Conservation (phyloP, 305 asterid genomes). For the Striga hermonthica region DNA sequence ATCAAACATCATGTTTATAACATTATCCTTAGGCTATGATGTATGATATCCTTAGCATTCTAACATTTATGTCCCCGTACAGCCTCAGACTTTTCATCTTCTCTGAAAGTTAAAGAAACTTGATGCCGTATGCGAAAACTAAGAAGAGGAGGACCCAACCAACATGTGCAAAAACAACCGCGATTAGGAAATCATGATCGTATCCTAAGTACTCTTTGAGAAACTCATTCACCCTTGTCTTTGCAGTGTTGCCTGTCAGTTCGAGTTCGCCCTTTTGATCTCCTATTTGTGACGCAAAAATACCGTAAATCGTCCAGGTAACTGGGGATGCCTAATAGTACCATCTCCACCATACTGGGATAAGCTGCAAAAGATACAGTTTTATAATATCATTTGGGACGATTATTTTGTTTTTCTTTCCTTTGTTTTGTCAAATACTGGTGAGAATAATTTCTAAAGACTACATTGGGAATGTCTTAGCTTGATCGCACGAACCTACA, state of each 20-base stretch:
- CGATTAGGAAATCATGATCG: slow-evolving; percentile 59
- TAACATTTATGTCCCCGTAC: no score
- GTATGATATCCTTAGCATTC: no score
- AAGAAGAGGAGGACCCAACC: slow-evolving; percentile 85
- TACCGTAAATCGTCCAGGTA: slow-evolving; percentile 80
- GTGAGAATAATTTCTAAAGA: no score
- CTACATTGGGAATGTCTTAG: no score
- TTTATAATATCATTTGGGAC: neutral
- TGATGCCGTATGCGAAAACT: slow-evolving; percentile 81
- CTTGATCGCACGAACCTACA: no score
- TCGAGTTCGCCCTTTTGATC: slow-evolving; percentile 40
- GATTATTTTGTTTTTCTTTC: no score
- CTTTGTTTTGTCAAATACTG: no score
- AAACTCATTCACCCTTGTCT: slow-evolving; percentile 37
- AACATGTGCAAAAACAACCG: slow-evolving; percentile 64
- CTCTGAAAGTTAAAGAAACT: slow-evolving; percentile 79
- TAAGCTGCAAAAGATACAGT: slow-evolving; percentile 43
- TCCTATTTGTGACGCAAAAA: slow-evolving; percentile 65
- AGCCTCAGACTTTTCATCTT: slow-evolving; percentile 50
- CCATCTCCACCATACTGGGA: slow-evolving; percentile 97
- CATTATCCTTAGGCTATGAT: no score
- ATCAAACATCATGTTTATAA: no score
- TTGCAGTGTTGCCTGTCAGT: slow-evolving; percentile 31
- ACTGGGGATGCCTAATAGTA: slow-evolving; percentile 90
- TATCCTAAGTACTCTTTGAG: slow-evolving; percentile 53